Conservation (phyloP, 2,329 filamentous ascomycete species). For the Epichloe gansuensis region DNA sequence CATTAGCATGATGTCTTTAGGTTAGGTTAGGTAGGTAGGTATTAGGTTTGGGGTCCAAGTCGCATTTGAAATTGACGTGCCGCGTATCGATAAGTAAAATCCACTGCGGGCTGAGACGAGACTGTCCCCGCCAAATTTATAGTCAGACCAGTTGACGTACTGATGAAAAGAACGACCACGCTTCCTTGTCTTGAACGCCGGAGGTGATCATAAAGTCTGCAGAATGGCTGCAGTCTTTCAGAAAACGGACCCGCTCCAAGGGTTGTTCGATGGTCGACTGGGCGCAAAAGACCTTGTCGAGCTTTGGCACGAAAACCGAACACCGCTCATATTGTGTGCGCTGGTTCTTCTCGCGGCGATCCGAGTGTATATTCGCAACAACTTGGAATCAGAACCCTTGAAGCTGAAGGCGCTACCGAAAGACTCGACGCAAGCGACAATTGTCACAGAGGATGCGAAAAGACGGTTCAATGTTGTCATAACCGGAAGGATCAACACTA, state of each 20-base stretch:
- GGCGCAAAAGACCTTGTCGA: conserved; percentile 24
- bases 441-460: background rate
- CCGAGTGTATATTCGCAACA: conserved; percentile 30
- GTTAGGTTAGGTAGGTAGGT: no score
- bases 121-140: conserved; percentile 1
- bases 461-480: background rate
- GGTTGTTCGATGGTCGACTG: background rate
- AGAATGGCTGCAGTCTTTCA: conserved; percentile 3
- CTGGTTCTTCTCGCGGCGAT: conserved; percentile 26
- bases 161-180: background rate
- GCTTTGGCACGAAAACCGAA: conserved; percentile 35
- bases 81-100: conserved; percentile 5
- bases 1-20: no score
- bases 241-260: background rate
- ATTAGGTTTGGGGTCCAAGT: background rate
- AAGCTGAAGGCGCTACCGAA: conserved; percentile 27
- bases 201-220: background rate
- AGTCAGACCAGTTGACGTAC: background rate
- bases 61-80: background rate
- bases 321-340: conserved; percentile 28
- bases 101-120: background rate
- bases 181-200: background rate
- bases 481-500: conserved; percentile 14
- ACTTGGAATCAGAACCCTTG: conserved; percentile 22
- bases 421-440: conserved; percentile 16